Conservation (phyloP, 2,329 filamentous ascomycete species). For the Xylariales sp. region DNA sequence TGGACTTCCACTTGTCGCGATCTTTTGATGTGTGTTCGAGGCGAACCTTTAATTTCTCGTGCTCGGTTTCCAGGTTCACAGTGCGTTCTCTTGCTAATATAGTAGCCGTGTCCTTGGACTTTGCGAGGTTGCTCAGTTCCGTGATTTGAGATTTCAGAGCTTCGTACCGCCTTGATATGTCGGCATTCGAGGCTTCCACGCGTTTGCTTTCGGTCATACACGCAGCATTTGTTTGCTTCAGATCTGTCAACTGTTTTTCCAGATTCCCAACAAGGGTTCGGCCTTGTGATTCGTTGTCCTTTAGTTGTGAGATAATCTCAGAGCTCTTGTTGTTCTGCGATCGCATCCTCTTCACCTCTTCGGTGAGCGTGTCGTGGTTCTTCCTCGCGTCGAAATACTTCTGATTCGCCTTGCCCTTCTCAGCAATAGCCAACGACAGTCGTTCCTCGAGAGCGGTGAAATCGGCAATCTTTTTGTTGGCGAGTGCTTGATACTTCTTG, state of each 20-base stretch:
- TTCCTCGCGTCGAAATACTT: slow-evolving; percentile 98
- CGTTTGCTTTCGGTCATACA: slow-evolving; percentile 69
- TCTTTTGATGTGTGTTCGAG: slow-evolving; percentile 78
- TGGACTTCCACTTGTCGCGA: slow-evolving; percentile 79
- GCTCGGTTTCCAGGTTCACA: slow-evolving; percentile 64
- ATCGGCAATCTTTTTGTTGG: slow-evolving; percentile 82
- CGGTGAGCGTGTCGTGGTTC: slow-evolving; percentile 79
- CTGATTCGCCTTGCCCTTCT: slow-evolving; percentile 95
- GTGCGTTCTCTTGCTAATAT: slow-evolving; percentile 51
- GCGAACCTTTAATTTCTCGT: slow-evolving; percentile 74
- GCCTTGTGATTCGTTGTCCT: slow-evolving; percentile 80
- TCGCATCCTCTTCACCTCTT: slow-evolving; percentile 74
- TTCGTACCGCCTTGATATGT: slow-evolving; percentile 67
- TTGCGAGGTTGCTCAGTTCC: slow-evolving; percentile 71
- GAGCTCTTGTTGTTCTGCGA: slow-evolving; percentile 85
- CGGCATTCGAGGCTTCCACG: slow-evolving; percentile 66
- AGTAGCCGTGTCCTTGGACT: slow-evolving; percentile 65
- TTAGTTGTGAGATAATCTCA: slow-evolving; percentile 88
- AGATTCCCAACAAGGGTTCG: slow-evolving; percentile 74
- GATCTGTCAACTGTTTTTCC: slow-evolving; percentile 85
- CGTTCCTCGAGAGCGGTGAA: slow-evolving; percentile 73
- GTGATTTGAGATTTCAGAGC: slow-evolving; percentile 69
- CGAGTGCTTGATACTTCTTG: slow-evolving; percentile 80
- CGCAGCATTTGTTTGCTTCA: slow-evolving; percentile 72
- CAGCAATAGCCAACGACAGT: slow-evolving; percentile 66